These are phyloP conservation scores for Dioszegia hungarica DNA, from an alignment of 768 basidiomycete species.

Conservation along the genomic window DNA sequence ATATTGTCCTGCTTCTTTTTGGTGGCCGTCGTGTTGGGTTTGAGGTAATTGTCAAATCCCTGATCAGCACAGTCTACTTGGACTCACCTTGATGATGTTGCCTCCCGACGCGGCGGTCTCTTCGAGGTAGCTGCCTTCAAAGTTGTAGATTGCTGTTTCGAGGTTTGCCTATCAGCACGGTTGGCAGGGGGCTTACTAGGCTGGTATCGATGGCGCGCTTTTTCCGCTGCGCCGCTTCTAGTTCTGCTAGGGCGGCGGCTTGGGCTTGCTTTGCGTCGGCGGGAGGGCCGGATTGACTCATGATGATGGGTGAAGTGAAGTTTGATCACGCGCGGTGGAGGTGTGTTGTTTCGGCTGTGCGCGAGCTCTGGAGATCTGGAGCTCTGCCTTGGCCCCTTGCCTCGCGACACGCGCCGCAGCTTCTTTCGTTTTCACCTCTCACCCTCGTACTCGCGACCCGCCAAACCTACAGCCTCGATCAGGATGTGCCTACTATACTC, in stretches of 20 bases:
- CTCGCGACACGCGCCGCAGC: no score
- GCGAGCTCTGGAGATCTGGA: no score
- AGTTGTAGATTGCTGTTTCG: slow-evolving; percentile 50
- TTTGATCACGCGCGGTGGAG: no score
- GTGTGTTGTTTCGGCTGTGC: no score
- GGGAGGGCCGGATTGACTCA: slow-evolving; percentile 40
- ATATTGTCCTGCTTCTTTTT: slow-evolving; percentile 35
- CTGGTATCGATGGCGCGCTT: slow-evolving; percentile 34
- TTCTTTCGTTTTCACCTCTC: no score
- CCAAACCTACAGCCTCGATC: no score
- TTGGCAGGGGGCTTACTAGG: slow-evolving; percentile 11
- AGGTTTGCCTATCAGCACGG: slow-evolving; percentile 43
- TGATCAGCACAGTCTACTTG: background rate
- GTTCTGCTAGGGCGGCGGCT: slow-evolving; percentile 35
- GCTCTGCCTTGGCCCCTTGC: no score
- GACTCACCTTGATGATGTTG: slow-evolving; percentile 51
- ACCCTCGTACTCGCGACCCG: no score
- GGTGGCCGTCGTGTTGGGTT: slow-evolving; percentile 32
- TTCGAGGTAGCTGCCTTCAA: slow-evolving; percentile 51
- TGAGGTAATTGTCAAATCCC: slow-evolving; percentile 51
- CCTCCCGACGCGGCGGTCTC: slow-evolving; percentile 48
- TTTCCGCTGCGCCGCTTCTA: slow-evolving; percentile 34
- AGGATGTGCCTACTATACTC: no score
- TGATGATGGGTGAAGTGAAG: slow-evolving; percentile 6
- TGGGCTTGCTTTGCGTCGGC: slow-evolving; percentile 46